These are phyloP conservation scores for Dichomitus squalens DNA, from an alignment of 1,284 basidiomycete species.

Conservation along the genomic window DNA sequence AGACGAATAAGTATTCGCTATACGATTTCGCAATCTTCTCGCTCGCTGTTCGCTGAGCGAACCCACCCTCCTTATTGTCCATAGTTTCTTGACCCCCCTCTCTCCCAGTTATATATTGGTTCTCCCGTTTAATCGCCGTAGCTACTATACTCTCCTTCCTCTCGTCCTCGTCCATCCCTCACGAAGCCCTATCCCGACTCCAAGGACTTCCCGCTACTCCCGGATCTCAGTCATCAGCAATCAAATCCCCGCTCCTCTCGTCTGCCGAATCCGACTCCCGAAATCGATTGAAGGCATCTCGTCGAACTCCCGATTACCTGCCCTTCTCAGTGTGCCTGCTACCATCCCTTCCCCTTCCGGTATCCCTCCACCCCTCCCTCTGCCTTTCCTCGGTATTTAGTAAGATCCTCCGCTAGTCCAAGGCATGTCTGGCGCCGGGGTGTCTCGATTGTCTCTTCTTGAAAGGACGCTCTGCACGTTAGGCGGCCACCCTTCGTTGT, in stretches of 20 bases:
- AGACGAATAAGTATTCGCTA: constrained; percentile 4
- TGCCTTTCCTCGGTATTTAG: too few species aligned
- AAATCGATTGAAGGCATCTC: too few species aligned
- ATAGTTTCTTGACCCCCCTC: constrained; percentile 1
- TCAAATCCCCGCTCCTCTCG: background rate
- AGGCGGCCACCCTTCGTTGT: too few species aligned
- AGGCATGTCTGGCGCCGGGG: too few species aligned
- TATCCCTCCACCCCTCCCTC: too few species aligned
- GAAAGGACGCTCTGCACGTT: too few species aligned
- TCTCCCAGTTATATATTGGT: constrained; percentile 12
- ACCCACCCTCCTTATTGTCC: constrained; percentile 9
- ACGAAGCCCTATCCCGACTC: background rate
- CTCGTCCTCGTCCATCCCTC: background rate
- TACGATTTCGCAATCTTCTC: constrained; percentile 6
- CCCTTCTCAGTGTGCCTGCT: too few species aligned
- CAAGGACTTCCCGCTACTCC: background rate
- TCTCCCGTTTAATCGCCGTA: constrained; percentile 7
- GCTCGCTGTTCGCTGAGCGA: background rate
- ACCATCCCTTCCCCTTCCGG: too few species aligned
- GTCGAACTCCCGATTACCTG: too few species aligned
- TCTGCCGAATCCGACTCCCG: too few species aligned
- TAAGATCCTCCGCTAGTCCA: too few species aligned
- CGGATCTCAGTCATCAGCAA: background rate
- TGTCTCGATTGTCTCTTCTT: too few species aligned
- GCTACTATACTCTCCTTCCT: constrained; percentile 3